Evolutionary conservation across 1,139 yeast species (phyloP).

Genomic region (Arxiozyma telluris): DNA sequence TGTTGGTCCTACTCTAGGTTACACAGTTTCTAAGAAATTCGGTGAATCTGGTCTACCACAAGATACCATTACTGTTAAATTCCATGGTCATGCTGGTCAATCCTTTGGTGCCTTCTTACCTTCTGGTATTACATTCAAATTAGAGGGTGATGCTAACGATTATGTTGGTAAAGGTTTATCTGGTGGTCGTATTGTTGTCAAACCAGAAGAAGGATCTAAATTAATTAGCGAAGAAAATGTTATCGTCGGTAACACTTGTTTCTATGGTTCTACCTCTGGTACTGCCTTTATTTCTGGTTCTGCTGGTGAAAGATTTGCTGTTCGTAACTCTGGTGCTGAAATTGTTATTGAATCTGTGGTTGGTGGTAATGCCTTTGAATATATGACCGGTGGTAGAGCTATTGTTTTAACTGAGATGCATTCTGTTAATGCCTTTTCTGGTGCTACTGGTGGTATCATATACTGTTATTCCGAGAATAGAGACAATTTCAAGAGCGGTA

Average conservation of each 20-base stretch:
- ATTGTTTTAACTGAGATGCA: slow-evolving; percentile 88
- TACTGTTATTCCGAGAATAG: slow-evolving; percentile 86
- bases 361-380: slow-evolving; percentile 98
- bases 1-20: slow-evolving; percentile 87
- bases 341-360: slow-evolving; percentile 89
- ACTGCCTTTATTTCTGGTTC: slow-evolving; percentile 90
- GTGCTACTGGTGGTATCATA: slow-evolving; percentile 99
- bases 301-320: slow-evolving; percentile 98
- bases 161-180: slow-evolving; percentile 96
- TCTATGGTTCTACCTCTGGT: slow-evolving; percentile 97
- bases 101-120: slow-evolving; percentile 97
- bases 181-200: slow-evolving; percentile 88
- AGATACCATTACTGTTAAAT: slow-evolving; percentile 89
- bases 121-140: slow-evolving; percentile 87
- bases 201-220: slow-evolving; percentile 75
- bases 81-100: slow-evolving; percentile 93
- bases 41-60: slow-evolving; percentile 93
- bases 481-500: slow-evolving; percentile 77
- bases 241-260: slow-evolving; percentile 92
- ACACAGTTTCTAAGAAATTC: slow-evolving; percentile 84
- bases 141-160: slow-evolving; percentile 97
- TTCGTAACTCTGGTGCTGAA: slow-evolving; percentile 95
- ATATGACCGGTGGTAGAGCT: slow-evolving; percentile 98
- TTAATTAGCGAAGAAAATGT: slow-evolving; percentile 96
- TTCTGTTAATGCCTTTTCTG: slow-evolving; percentile 88